A percentile compares a stretch with the other conserved stretches of the same genome.
These are phyloP conservation scores for Sarocladium brachiariae DNA, from an alignment of 2,329 filamentous ascomycete genomes.

Conservation along the genomic window DNA sequence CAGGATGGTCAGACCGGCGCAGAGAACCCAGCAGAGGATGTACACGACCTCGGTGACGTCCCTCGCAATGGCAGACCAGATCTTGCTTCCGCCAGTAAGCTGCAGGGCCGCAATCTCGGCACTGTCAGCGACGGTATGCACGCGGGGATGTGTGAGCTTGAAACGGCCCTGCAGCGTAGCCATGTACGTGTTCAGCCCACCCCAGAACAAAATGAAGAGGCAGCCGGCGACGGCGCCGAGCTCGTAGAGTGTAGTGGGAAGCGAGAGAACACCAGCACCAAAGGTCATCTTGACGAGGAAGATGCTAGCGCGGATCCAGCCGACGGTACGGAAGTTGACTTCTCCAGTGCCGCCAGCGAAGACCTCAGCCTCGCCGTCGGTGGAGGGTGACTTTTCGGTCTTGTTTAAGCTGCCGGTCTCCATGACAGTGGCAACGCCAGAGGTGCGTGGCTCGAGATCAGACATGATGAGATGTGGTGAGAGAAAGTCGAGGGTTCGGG, in stretches of 20 bases:
- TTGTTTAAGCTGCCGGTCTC: not conserved
- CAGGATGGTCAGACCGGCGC: slow-evolving; percentile 2
- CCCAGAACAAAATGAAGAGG: slow-evolving; percentile 9
- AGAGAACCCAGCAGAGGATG: slow-evolving; percentile 2
- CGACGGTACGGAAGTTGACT: slow-evolving; percentile 7
- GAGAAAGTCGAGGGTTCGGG: too few relatives aligned
- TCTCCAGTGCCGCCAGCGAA: not conserved
- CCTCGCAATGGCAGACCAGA: not conserved
- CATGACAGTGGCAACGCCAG: not conserved
- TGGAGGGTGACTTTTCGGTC: slow-evolving; percentile 5
- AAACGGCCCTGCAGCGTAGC: slow-evolving; percentile 4
- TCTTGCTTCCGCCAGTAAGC: not conserved
- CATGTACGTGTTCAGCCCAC: slow-evolving; percentile 7
- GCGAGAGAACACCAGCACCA: slow-evolving; percentile 6
- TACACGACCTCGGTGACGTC: slow-evolving; percentile 2
- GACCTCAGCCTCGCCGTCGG: slow-evolving; percentile 1
- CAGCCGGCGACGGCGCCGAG: slow-evolving; percentile 7
- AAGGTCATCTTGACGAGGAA: slow-evolving; percentile 10
- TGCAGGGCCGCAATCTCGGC: slow-evolving; percentile 6
- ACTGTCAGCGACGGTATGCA: slow-evolving; percentile 7
- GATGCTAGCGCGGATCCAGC: slow-evolving; percentile 7
- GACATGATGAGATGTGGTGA: not conserved
- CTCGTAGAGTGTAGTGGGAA: slow-evolving; percentile 6
- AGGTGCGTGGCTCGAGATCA: not conserved
- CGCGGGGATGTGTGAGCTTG: slow-evolving; percentile 3